These are phyloP conservation scores for Sarocladiaceae sp. DNA, from an alignment of 2,329 filamentous ascomycete species.

Conservation along the genomic window DNA sequence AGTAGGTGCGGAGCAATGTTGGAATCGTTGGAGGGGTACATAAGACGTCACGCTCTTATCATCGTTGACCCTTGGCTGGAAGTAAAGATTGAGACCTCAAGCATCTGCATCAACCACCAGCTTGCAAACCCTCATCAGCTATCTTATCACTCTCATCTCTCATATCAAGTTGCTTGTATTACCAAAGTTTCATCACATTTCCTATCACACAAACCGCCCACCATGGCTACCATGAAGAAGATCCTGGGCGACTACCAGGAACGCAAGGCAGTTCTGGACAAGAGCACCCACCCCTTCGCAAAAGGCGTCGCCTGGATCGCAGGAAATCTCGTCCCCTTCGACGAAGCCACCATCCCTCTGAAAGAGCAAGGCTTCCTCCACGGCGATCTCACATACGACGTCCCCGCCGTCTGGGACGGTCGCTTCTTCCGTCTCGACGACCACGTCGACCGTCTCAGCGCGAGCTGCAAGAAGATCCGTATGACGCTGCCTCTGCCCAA, in stretches of 20 bases:
- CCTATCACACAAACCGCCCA: background rate
- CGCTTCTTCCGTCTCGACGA: slow-evolving; percentile 48
- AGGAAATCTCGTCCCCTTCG: slow-evolving; percentile 36
- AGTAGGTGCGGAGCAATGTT: no score
- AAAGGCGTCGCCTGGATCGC: slow-evolving; percentile 44
- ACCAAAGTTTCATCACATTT: no score
- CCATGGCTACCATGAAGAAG: slow-evolving; percentile 36
- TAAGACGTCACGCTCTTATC: background rate
- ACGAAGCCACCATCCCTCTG: slow-evolving; percentile 44
- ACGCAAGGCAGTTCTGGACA: slow-evolving; percentile 21
- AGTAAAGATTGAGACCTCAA: background rate
- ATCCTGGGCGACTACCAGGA: slow-evolving; percentile 33
- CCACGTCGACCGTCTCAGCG: slow-evolving; percentile 39
- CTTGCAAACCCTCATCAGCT: background rate
- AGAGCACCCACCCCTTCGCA: slow-evolving; percentile 33
- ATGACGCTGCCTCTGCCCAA: slow-evolving; percentile 36
- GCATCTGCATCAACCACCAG: no score
- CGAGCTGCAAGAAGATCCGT: slow-evolving; percentile 40
- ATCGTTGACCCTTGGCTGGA: background rate
- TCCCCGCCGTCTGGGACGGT: slow-evolving; percentile 47
- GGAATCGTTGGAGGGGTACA: no score
- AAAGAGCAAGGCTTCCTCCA: slow-evolving; percentile 49
- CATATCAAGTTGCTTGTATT: no score
- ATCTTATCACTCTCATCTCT: background rate
- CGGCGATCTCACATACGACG: slow-evolving; percentile 49